Base-by-base conservation (phyloP, 441 rosid species). In the Jatropha podagrica region DNA sequence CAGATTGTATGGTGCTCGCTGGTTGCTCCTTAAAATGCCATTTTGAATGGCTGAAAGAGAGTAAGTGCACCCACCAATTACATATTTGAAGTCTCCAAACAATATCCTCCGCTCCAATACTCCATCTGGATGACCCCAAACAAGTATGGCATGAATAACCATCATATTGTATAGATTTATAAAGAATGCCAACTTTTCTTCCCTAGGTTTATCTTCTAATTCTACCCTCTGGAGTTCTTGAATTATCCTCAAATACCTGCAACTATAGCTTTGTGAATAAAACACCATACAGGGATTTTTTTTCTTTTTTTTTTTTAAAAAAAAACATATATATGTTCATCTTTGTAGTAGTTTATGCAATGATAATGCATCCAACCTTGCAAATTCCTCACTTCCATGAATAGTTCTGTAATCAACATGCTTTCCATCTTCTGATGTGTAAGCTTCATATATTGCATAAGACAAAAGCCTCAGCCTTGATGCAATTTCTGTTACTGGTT, bases 331-430 rank as follows among this genome's bases (percentile, higher is more conserved):
- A 55, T 41, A 59, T 48, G 73, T 2, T 38, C 65, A 52, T 13
- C 5, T 76, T 65, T 37, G 64, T 46, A 63, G 15, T 38, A 41
- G 51, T 62, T 37, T 37, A 6, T 63, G 42, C 68, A 71, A 72
- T 49, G 54, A 51, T 62, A 63, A 79, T 10, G 72, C 26, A 52
- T 69, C 84, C 77, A 65, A 94, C 98, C 98, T 90, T 77, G 96
- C 96, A 80, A 92, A 94, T 82, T 92, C 97, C 84, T 92, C 98
- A 78, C 96, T 94, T 65, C 97, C 98, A 84, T 91, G 94, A 77
- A 94, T 86, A 73, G 88, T 92, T 89, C 88, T 87, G 71, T 94
- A 92, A 83, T 92, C 94, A 38, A 92, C 89, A 82, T 92, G 97
- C 85, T 77, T 90, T 55, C 97, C 97, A 84, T 90, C 94, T 71